These are phyloP conservation scores for Cyphellophora europaea DNA, from an alignment of 2,329 filamentous ascomycete genomes.

Conservation along the genomic window DNA sequence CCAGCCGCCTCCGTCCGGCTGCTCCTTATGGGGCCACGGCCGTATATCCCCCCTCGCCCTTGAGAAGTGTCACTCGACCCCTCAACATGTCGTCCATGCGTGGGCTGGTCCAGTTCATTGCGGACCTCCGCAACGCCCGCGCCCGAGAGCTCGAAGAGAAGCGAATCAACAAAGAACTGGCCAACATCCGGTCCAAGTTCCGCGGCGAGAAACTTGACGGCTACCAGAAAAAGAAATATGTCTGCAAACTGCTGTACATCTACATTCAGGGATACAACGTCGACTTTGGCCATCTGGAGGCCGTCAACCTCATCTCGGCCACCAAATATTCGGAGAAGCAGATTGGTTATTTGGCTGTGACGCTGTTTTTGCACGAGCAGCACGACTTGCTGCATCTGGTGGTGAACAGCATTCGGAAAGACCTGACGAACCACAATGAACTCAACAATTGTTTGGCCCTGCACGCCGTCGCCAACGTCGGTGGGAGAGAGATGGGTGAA, in stretches of 20 bases:
- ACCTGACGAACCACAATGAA: conserved; percentile 89
- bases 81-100: conserved; percentile 32
- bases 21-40: too few relatives aligned
- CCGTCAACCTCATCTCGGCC: conserved; percentile 93
- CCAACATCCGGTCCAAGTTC: conserved; percentile 98
- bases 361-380: conserved; percentile 90
- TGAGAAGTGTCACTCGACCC: too few relatives aligned
- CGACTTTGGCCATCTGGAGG: conserved; percentile 96
- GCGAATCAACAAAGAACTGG: conserved; percentile 97
- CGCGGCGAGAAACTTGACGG: conserved; percentile 89
- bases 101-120: conserved; percentile 96
- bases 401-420: conserved; percentile 97
- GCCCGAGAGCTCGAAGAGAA: conserved; percentile 96
- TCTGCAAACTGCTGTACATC: conserved; percentile 98
- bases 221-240: conserved; percentile 99
- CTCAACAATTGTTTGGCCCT: conserved; percentile 93
- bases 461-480: conserved; percentile 96
- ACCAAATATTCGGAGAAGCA: conserved; percentile 99
- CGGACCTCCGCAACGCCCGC: conserved; percentile 86
- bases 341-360: conserved; percentile 96
- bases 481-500: conserved; percentile 93
- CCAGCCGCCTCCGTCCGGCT: too few relatives aligned
- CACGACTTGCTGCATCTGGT: conserved; percentile 94
- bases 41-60: too few relatives aligned
- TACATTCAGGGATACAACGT: conserved; percentile 99